phyloP scores from a whole-genome alignment of 2,329 filamentous ascomycete genomes.

The Ceratocystis eucalypticola region DNA sequence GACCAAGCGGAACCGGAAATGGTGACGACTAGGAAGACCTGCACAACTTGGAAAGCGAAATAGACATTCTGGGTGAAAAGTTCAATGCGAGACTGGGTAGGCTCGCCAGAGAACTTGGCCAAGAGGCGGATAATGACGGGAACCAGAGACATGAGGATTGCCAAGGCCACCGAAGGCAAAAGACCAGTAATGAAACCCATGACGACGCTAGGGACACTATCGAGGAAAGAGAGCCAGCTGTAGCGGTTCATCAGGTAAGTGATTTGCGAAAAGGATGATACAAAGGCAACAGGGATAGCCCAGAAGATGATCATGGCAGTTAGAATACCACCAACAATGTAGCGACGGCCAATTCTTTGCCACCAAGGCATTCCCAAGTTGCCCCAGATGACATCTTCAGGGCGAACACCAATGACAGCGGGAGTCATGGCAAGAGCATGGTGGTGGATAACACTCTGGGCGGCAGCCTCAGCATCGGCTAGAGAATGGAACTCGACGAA shows the following conservation, averaged over 20 bases:
- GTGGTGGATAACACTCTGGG: constrained; percentile 77
- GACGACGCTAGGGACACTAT: constrained; percentile 54
- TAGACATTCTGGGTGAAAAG: constrained; percentile 83
- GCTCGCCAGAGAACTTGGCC: constrained; percentile 67
- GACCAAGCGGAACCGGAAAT: constrained; percentile 67
- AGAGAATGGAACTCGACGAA: constrained; percentile 85
- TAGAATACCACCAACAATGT: constrained; percentile 58
- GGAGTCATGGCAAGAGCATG: constrained; percentile 76
- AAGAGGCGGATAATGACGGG: constrained; percentile 60
- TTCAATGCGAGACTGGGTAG: constrained; percentile 67
- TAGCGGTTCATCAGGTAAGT: constrained; percentile 49
- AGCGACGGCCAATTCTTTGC: constrained; percentile 63
- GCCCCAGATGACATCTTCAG: constrained; percentile 74
- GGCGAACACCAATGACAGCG: constrained; percentile 69
- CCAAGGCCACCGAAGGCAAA: constrained; percentile 63
- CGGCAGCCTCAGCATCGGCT: constrained; percentile 72
- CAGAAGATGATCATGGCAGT: constrained; percentile 76
- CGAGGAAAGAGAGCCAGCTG: constrained; percentile 62
- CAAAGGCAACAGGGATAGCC: constrained; percentile 58
- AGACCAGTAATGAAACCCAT: constrained; percentile 75
- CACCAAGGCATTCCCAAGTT: constrained; percentile 77
- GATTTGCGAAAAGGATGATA: constrained; percentile 79
- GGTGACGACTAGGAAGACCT: constrained; percentile 82
- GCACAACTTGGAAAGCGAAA: constrained; percentile 80
- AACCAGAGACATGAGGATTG: constrained; percentile 74